A percentile compares a stretch with the other conserved stretches of the same genome.
These are phyloP conservation scores for Cylindrotheca fusiformis DNA, from an alignment of 108 stramenopile species.

Conservation along the genomic window DNA sequence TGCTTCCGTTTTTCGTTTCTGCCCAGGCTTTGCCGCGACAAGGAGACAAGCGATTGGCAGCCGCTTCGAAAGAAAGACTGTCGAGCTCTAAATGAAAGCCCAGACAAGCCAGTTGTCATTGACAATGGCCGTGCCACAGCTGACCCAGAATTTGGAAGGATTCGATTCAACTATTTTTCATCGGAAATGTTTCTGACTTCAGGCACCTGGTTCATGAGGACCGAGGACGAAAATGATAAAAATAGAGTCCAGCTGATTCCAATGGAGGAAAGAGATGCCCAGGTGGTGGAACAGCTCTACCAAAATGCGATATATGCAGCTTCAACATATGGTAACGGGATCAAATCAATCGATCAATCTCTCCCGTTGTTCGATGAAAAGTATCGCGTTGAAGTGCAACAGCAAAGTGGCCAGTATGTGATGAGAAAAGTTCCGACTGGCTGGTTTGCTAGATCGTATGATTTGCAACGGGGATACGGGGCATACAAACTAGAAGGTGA, in stretches of 20 bases:
- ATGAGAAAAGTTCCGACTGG: conserved; percentile 34
- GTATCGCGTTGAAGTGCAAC: conserved; percentile 35
- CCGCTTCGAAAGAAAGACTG: conserved; percentile 77
- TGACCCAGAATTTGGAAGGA: conserved; percentile 42
- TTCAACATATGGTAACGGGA: conserved; percentile 46
- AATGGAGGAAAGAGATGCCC: conserved; percentile 42
- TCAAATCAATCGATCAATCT: conserved; percentile 27
- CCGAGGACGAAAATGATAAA: conserved; percentile 46
- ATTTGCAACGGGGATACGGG: conserved; percentile 77
- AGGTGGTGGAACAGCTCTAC: conserved; percentile 64
- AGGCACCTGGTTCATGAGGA: conserved; percentile 70
- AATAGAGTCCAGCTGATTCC: conserved; percentile 35
- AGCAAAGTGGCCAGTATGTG: conserved; percentile 32
- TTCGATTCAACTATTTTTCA: conserved; percentile 58
- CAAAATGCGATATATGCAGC: conserved; percentile 55
- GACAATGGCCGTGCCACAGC: conserved; percentile 70
- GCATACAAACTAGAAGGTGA: conserved; percentile 64
- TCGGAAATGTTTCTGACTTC: conserved; percentile 35
- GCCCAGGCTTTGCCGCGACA: conserved; percentile 8
- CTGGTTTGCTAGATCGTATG: conserved; percentile 49
- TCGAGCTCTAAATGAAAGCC: conserved; percentile 55
- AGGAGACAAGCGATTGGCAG: conserved; percentile 58
- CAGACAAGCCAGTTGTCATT: conserved; percentile 42
- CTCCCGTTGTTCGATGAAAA: conserved; percentile 22
- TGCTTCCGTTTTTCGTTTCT: neutral